Evolutionary conservation across 2,329 filamentous ascomycete genomes (phyloP).

Genomic region (Pseudogymnoascus sp.): DNA sequence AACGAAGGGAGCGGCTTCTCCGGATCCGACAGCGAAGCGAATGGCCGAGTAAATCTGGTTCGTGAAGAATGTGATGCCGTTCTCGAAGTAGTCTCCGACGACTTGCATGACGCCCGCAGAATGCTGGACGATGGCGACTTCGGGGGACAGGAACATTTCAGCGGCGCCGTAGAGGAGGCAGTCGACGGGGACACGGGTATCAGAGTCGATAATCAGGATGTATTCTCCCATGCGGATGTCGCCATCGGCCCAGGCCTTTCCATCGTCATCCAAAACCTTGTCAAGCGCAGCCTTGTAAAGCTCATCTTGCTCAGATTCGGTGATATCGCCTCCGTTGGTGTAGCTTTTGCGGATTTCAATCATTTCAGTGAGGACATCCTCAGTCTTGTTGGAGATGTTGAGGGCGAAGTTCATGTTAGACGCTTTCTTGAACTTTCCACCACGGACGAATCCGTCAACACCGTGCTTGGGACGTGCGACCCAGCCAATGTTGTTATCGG

Average conservation of each 20-base stretch:
- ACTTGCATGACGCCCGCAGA: constrained; percentile 72
- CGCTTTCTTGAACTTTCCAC: constrained; percentile 64
- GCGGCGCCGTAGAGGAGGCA: constrained; percentile 61
- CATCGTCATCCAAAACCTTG: constrained; percentile 43
- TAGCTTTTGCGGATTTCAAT: constrained; percentile 9
- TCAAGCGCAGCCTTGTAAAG: constrained; percentile 43
- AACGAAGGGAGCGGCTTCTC: constrained; percentile 63
- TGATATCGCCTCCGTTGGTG: constrained; percentile 19
- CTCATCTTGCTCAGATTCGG: constrained; percentile 35
- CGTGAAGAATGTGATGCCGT: constrained; percentile 68
- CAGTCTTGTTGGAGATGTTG: constrained; percentile 52
- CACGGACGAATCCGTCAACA: constrained; percentile 41
- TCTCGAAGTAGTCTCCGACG: constrained; percentile 64
- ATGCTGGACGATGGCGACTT: constrained; percentile 66
- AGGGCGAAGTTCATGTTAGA: constrained; percentile 71
- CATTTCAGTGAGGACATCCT: constrained; percentile 42
- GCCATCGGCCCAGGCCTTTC: constrained; percentile 50
- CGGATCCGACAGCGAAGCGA: constrained; percentile 59
- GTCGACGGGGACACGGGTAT: constrained; percentile 60
- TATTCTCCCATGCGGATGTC: constrained; percentile 55
- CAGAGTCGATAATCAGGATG: constrained; percentile 61
- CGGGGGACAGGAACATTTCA: constrained; percentile 62
- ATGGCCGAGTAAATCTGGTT: constrained; percentile 71
- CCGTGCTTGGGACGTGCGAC: constrained; percentile 42
- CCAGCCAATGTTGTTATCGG: constrained; percentile 51